Base-by-base conservation (phyloP, 75 land plant species). In the Pinus albicaulis region DNA sequence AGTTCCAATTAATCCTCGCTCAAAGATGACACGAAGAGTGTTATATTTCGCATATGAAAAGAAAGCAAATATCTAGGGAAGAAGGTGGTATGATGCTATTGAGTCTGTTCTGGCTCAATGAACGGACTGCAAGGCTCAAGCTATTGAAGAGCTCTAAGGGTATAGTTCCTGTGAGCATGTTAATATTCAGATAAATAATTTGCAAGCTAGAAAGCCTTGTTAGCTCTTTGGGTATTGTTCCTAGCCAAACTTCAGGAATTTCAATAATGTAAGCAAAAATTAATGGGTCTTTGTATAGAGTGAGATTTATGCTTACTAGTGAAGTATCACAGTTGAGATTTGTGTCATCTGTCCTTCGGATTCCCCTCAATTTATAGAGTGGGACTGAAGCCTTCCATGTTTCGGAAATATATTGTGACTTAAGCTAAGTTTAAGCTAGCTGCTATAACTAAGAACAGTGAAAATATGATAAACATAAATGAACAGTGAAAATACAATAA, bases 121-220 rank as follows among this genome's bases (percentile, higher is more conserved):
- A 83, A 57, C 92, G 73, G 24, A 77, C 75, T 3, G 80, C 31
- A 23, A 94, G 81, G 22, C 91, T 83, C 22, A 88, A 68, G 76
- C 80, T 74, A 71, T 86, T 86, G 56, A 92, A 90, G 60, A 94
- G 86, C 82, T 88, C 95, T 14, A 83, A 81, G 14, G 98, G 98
- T 55, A 94, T 78, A 26, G 76, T 15, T 11, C 98, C 98, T 25
- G 73, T 60, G 31, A 94, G 82, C 14, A 73, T 83, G 81, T 94
- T 94, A 25, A 82, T 58, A 68, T 76, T 71, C 56, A 94, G 88
- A 72, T 82, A 81, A 16, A 94, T 83, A 10, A 77, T 78, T 75
- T 74, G 80, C 20, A 94, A 85, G n/a, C 58, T 64, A 62, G 91
- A 79, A 44, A 93, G 76, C 84, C 83, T 63, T 25, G 85, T 86